Percentiles rank a stretch among this genome's conserved stretches.
Conservation (phyloP, 2,329 filamentous ascomycete genomes). For the Lachnellula arida region DNA sequence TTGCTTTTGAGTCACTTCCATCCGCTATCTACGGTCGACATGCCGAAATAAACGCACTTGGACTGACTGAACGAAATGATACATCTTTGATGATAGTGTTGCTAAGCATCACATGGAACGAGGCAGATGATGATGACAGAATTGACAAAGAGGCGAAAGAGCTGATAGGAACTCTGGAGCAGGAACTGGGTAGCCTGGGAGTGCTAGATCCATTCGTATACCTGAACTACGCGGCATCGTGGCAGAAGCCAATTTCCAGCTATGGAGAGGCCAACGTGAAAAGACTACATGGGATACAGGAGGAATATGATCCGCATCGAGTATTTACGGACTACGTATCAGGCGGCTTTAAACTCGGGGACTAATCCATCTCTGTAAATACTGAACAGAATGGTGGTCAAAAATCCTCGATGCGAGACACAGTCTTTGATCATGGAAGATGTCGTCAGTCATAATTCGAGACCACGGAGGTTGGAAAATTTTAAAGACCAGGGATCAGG, state of each 20-base stretch:
- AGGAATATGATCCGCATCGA: constrained; percentile 22
- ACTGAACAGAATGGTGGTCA: too few relatives aligned
- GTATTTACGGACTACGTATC: constrained; percentile 32
- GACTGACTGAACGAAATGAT: neutral
- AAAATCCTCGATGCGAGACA: too few relatives aligned
- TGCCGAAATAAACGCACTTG: neutral
- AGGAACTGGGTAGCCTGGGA: neutral
- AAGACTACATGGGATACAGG: constrained; percentile 28
- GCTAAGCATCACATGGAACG: neutral
- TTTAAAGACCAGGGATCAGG: too few relatives aligned
- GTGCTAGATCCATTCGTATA: constrained; percentile 25
- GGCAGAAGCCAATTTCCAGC: constrained; percentile 38
- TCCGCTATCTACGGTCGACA: neutral
- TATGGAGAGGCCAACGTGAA: constrained; percentile 39
- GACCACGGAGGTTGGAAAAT: too few relatives aligned
- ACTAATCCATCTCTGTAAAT: neutral
- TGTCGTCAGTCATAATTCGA: too few relatives aligned
- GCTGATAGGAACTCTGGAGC: neutral
- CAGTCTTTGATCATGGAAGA: too few relatives aligned
- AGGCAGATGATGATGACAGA: neutral
- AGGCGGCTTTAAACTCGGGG: constrained; percentile 9
- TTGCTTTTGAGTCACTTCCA: neutral
- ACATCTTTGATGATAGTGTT: neutral
- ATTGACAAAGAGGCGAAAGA: neutral
- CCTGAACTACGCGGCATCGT: constrained; percentile 41